phyloP scores from a whole-genome alignment of 2,329 filamentous ascomycete species.

The Trichoderma sp. region DNA sequence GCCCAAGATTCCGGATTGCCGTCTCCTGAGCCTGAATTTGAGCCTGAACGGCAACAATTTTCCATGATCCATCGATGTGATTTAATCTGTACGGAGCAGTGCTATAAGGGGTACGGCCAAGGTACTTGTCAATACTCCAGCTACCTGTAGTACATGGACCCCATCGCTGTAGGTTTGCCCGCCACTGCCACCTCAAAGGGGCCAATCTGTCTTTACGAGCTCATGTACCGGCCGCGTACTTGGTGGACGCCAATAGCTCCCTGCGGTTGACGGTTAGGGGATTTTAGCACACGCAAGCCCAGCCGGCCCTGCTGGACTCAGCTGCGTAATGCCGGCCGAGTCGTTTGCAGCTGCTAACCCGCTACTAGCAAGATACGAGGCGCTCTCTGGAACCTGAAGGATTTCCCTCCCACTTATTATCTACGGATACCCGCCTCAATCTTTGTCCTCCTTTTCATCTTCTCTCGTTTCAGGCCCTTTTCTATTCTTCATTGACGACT shows the following conservation, averaged over 20 bases:
- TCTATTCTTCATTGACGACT: not conserved
- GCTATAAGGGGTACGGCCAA: not conserved
- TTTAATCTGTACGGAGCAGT: not conserved
- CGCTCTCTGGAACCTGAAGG: not conserved
- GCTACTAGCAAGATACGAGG: not conserved
- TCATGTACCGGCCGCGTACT: not conserved
- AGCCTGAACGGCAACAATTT: not conserved
- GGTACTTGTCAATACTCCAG: not conserved
- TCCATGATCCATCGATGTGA: not conserved
- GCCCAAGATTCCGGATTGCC: not conserved
- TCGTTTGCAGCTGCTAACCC: constrained; percentile 7
- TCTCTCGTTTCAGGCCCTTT: not conserved
- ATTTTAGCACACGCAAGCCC: not conserved
- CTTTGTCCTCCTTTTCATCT: not conserved
- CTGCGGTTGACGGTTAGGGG: not conserved
- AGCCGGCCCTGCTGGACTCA: not conserved
- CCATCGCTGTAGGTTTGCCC: not conserved
- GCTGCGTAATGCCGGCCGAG: constrained; percentile 12
- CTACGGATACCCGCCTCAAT: constrained; percentile 3
- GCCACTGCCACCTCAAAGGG: not conserved
- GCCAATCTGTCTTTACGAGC: not conserved
- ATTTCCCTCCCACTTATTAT: not conserved
- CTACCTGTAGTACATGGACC: too few species aligned
- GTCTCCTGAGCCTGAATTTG: constrained; percentile 5
- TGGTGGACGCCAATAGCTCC: not conserved